Conservation (phyloP, 2,329 filamentous ascomycete genomes). For the Dissoconium aciculare region DNA sequence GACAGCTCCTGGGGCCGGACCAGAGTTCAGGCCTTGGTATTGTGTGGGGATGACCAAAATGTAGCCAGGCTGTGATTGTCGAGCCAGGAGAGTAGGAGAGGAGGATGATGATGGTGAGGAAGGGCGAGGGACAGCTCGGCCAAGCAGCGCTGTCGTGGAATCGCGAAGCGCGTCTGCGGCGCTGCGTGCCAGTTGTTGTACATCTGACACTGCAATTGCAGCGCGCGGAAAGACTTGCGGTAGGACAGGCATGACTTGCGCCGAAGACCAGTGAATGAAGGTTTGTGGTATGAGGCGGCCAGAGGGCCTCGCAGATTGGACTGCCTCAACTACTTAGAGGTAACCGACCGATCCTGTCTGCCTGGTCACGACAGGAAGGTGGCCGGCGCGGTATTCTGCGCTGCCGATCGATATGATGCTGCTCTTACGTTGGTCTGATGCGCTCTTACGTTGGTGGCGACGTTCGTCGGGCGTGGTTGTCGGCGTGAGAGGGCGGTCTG, state of each 20-base stretch:
- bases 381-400: too few species aligned
- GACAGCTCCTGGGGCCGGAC: conserved; percentile 42
- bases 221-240: conserved; percentile 1
- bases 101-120: conserved; percentile 5
- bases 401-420: too few species aligned
- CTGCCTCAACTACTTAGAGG: too few species aligned
- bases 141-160: conserved; percentile 14
- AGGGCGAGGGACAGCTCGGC: conserved; percentile 5
- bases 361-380: too few species aligned
- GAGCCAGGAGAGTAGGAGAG: conserved; percentile 4
- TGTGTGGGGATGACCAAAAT: conserved; percentile 42
- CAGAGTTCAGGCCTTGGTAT: conserved; percentile 40
- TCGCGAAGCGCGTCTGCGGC: conserved; percentile 18
- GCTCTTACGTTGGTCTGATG: too few species aligned
- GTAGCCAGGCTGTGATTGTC: conserved; percentile 11
- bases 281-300: too few species aligned
- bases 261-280: too few species aligned
- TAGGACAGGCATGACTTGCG: neutral
- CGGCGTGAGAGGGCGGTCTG: too few species aligned
- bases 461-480: too few species aligned
- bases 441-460: too few species aligned
- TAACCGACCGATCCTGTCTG: too few species aligned
- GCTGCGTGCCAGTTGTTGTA: conserved; percentile 8
- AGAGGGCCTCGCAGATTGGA: too few species aligned
- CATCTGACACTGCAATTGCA: conserved; percentile 10